These are phyloP conservation scores for Musa schizocarpa DNA, from an alignment of 176 grass and related monocot genomes.

Conservation along the genomic window DNA sequence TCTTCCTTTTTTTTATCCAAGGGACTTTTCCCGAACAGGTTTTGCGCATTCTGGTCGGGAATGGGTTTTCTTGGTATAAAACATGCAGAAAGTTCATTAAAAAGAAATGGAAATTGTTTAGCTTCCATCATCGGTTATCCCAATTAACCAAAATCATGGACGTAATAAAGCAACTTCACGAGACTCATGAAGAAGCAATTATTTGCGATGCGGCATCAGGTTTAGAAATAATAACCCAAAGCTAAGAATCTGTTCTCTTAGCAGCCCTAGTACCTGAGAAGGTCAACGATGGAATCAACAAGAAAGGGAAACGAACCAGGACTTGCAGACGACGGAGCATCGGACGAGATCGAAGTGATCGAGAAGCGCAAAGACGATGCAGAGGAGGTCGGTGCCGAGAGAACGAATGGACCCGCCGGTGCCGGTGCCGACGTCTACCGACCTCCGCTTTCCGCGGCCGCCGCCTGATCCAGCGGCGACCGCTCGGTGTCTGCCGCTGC, in stretches of 20 bases:
- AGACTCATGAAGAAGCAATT: too few species aligned
- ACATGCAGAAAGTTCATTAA: neutral
- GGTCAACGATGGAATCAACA: neutral
- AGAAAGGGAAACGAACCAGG: conserved; percentile 38
- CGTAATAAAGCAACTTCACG: neutral
- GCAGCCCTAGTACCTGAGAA: neutral
- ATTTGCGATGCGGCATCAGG: too few species aligned
- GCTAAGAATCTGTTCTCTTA: neutral
- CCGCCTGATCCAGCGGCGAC: conserved; percentile 1
- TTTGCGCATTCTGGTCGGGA: neutral
- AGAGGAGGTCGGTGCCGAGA: conserved; percentile 55
- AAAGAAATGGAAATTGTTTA: neutral
- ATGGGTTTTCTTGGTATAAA: neutral
- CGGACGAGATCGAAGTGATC: conserved; percentile 86
- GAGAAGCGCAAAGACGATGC: conserved; percentile 52
- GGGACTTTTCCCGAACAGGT: neutral
- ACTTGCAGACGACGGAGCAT: conserved; percentile 77
- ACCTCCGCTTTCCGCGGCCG: conserved; percentile 8
- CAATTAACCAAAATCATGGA: neutral
- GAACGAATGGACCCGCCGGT: conserved; percentile 21
- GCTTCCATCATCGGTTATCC: neutral
- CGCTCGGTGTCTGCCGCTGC: conserved; percentile 6
- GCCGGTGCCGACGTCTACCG: neutral
- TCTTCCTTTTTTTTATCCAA: neutral
- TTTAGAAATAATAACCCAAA: neutral